Conservation (phyloP, 2,329 filamentous ascomycete species). For the Neonectria magnoliae region DNA sequence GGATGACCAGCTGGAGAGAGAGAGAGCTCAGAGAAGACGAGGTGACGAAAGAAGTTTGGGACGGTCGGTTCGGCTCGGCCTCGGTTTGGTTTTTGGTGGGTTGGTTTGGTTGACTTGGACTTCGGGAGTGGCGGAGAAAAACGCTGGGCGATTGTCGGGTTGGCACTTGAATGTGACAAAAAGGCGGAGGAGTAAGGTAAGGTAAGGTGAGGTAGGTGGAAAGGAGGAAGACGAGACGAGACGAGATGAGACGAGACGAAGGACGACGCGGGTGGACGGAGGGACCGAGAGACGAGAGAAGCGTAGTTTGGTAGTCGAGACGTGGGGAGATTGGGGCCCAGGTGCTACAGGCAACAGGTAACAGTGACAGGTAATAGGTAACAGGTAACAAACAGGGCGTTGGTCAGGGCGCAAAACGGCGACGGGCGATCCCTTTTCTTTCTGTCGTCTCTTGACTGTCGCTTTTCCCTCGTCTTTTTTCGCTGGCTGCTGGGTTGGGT, state of each 20-base stretch:
- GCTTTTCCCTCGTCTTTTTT: too few relatives aligned
- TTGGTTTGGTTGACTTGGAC: too few relatives aligned
- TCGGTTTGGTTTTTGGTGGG: slow-evolving; percentile 4
- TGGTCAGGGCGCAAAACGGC: slow-evolving; percentile 27
- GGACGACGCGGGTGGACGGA: slow-evolving; percentile 7
- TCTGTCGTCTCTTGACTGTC: too few relatives aligned
- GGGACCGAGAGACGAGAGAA: neutral
- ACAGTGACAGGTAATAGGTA: neutral
- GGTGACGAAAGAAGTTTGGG: neutral
- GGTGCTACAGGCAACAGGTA: neutral
- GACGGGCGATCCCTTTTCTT: slow-evolving; percentile 9
- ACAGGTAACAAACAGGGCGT: neutral
- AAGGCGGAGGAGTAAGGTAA: too few relatives aligned
- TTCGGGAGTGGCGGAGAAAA: too few relatives aligned
- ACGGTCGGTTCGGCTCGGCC: neutral
- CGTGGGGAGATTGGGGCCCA: slow-evolving; percentile 12
- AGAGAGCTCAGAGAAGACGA: neutral
- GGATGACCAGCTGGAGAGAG: slow-evolving; percentile 11
- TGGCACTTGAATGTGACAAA: too few relatives aligned
- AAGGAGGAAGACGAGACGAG: slow-evolving; percentile 2
- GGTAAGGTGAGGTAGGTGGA: neutral
- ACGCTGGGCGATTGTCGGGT: too few relatives aligned
- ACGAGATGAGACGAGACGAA: slow-evolving; percentile 1
- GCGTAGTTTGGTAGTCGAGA: neutral
- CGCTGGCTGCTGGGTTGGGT: neutral